Conservation (phyloP, 257 asterid genomes). For the Solanum etuberosum region DNA sequence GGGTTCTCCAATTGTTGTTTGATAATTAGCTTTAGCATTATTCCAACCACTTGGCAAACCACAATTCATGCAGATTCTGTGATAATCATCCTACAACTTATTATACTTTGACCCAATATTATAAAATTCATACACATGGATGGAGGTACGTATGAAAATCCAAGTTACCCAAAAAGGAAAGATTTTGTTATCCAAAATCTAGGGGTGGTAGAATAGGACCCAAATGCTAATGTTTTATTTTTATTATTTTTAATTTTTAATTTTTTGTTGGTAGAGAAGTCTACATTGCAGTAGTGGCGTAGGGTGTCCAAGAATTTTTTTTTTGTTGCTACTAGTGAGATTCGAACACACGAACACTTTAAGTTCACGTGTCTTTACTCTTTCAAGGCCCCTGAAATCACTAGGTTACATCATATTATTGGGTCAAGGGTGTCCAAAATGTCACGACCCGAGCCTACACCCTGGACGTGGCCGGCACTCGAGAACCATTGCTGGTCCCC, state of each 20-base stretch:
- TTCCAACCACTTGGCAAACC: neutral
- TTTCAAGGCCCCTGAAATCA: no score
- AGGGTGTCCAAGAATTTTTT: no score
- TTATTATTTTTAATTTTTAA: neutral
- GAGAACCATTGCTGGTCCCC: no score
- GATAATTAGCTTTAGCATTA: neutral
- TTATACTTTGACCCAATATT: neutral
- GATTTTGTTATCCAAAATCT: neutral
- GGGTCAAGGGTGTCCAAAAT: no score
- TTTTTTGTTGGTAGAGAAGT: neutral
- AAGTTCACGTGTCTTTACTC: no score
- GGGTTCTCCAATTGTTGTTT: neutral
- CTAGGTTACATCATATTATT: no score
- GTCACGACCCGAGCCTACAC: no score
- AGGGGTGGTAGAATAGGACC: neutral
- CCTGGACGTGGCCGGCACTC: no score
- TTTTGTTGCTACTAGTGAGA: no score
- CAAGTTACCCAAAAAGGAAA: conserved; percentile 14
- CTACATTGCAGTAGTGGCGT: no score
- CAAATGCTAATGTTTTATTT: neutral
- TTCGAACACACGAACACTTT: no score
- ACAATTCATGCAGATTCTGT: neutral
- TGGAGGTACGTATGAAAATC: neutral
- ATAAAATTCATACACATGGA: neutral
- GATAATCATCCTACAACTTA: neutral